Base-by-base conservation (phyloP, 23 red algal genomes). In the Cyanidium caldarium region DNA sequence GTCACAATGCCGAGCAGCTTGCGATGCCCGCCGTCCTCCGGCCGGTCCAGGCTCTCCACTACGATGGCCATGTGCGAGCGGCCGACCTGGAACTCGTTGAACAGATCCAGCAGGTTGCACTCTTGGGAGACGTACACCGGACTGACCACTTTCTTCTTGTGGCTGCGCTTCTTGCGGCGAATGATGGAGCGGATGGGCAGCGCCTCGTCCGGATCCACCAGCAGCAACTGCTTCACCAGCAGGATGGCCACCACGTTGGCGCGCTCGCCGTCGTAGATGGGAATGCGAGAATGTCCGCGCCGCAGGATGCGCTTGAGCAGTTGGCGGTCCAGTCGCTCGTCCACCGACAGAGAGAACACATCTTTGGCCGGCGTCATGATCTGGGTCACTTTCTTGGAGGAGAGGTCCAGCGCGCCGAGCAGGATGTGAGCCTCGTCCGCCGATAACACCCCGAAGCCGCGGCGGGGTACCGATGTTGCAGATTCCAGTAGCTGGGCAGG, bases 151-250 rank as follows among this genome's bases (percentile, higher is more conserved):
- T 61, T 61, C 31, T 61, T 61, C 51, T 61, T 61, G 51, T 61
- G 51, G 23, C 51, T 61, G 51, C 51, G 51, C 31, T 61, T 61
- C 21, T 61, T 61, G 19, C 51, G 51, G 21, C 51, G 51, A 61
- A 61, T 61, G 31, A 61, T 61, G n/a, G 83, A 80, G 21, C 80
- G 68, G 23, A 98, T 72, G 35, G 92, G 81, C 21, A 98, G 71
- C 31, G 66, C 75, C 57, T 98, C 84, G 35, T 98, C 84, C 16
- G 92, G 92, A 67, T 98, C 92, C 10, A 98, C 58, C n/a, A 98
- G 58, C 57, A 98, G 51, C 34, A 83, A 42, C 80, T 83, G 80
- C 33, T 83, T 83, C n/a, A 76, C 41, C 21, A 83, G 33, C 34
- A 83, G 34, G 15, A 83, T 58, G 10, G 65, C 80, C 0, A 83